Conservation (phyloP, 2,329 filamentous ascomycete species). For the Microdochium nivale region DNA sequence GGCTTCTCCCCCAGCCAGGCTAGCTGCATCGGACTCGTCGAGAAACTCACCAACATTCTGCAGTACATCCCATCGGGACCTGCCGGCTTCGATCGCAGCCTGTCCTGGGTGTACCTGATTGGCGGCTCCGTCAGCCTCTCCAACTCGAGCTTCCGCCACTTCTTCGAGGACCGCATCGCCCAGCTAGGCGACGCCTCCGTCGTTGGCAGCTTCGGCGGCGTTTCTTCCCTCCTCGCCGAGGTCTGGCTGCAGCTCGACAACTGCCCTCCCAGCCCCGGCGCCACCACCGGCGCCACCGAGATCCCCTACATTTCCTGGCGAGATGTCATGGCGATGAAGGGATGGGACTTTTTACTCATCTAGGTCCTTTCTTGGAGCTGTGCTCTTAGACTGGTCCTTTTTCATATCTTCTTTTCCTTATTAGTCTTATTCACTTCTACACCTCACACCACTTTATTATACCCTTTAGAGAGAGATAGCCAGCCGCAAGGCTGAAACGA, state of each 20-base stretch:
- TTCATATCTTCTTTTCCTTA: neutral
- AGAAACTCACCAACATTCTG: constrained; percentile 68
- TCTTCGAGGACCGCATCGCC: constrained; percentile 68
- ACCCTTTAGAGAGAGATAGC: neutral
- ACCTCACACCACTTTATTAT: neutral
- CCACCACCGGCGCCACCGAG: constrained; percentile 25
- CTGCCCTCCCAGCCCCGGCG: constrained; percentile 25
- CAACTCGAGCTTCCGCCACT: constrained; percentile 64
- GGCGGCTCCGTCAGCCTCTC: constrained; percentile 71
- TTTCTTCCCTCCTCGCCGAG: constrained; percentile 69
- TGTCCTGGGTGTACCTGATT: constrained; percentile 90
- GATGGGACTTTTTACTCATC: constrained; percentile 89
- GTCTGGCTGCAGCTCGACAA: constrained; percentile 74
- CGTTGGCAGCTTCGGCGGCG: constrained; percentile 79
- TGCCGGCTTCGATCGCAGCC: constrained; percentile 77
- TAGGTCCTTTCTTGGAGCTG: constrained; percentile 25
- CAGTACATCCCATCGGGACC: constrained; percentile 75
- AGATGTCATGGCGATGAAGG: constrained; percentile 84
- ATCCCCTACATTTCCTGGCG: constrained; percentile 81
- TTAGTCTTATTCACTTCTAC: neutral
- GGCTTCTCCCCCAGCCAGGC: constrained; percentile 70
- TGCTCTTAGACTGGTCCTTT: neutral
- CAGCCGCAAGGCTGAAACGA: neutral
- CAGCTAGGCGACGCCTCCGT: constrained; percentile 69
- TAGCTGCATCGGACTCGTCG: constrained; percentile 68